phyloP scores from a whole-genome alignment of 352 stramenopile genomes.

The Globisporangium carolinianum region DNA sequence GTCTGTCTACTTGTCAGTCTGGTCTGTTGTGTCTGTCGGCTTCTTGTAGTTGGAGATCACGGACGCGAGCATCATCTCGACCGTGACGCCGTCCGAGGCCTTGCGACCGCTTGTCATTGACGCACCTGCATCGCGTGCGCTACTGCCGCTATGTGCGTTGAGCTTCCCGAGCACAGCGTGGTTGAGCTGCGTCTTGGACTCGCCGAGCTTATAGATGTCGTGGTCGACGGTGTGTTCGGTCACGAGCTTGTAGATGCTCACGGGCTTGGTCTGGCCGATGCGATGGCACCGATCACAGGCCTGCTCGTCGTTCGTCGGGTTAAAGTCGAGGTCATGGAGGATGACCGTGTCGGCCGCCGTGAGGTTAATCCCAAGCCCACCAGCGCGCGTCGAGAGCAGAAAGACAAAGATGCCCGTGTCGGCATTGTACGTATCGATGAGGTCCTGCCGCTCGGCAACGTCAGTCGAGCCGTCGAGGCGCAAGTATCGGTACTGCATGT shows the following conservation, averaged over 20 bases:
- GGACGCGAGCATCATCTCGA: slow-evolving; percentile 77
- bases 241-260: slow-evolving; percentile 92
- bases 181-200: slow-evolving; percentile 84
- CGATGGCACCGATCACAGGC: slow-evolving; percentile 87
- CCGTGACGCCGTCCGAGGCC: slow-evolving; percentile 30
- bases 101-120: slow-evolving; percentile 15
- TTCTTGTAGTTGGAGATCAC: slow-evolving; percentile 72
- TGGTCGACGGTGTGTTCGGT: slow-evolving; percentile 89
- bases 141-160: slow-evolving; percentile 42
- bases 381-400: slow-evolving; percentile 95
- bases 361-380: slow-evolving; percentile 98
- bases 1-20: not conserved
- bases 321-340: slow-evolving; percentile 84
- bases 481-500: slow-evolving; percentile 72
- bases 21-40: no score
- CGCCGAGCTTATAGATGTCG: slow-evolving; percentile 83
- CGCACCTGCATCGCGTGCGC: slow-evolving; percentile 3
- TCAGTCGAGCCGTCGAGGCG: slow-evolving; percentile 76
- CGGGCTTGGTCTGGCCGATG: slow-evolving; percentile 85
- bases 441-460: slow-evolving; percentile 60
- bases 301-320: slow-evolving; percentile 81
- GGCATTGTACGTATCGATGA: slow-evolving; percentile 86
- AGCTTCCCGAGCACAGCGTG: slow-evolving; percentile 81
- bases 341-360: slow-evolving; percentile 89
- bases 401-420: slow-evolving; percentile 94